Evolutionary conservation across 192 early-diverging fungal genomes (phyloP).

Genomic region (Linnemannia schmuckeri): DNA sequence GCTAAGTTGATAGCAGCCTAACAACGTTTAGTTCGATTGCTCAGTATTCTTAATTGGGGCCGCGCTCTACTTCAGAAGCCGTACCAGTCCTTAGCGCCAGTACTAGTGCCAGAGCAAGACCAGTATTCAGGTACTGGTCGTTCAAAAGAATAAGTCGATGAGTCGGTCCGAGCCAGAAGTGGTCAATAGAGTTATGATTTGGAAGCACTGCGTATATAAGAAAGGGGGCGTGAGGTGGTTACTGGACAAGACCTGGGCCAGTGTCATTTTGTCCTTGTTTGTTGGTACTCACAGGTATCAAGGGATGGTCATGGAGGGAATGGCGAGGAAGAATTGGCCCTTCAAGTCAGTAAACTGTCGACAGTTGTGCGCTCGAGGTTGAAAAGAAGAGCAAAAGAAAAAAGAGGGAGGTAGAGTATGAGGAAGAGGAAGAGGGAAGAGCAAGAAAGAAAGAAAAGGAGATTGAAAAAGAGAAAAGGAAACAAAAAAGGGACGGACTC

Average conservation of each 20-base stretch:
- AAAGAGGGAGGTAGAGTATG: background rate
- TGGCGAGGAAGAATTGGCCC: background rate
- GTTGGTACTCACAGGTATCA: slow-evolving; percentile 1
- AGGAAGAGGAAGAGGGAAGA: background rate
- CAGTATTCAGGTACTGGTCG: too few relatives aligned
- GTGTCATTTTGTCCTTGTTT: background rate
- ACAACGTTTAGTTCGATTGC: too few relatives aligned
- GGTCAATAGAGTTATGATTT: background rate
- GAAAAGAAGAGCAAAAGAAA: background rate
- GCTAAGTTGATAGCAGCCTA: too few relatives aligned
- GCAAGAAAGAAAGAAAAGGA: background rate
- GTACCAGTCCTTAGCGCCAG: too few relatives aligned
- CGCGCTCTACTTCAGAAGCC: too few relatives aligned
- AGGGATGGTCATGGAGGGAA: background rate
- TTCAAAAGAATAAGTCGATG: too few relatives aligned
- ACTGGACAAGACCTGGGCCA: background rate
- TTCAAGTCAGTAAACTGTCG: background rate
- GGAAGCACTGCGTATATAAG: background rate
- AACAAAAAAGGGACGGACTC: background rate
- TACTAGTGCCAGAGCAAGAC: too few relatives aligned
- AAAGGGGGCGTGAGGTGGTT: background rate
- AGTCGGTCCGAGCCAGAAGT: too few relatives aligned
- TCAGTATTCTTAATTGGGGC: too few relatives aligned
- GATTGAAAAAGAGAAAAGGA: background rate
- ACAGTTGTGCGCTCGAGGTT: background rate